A percentile compares a stretch with the other conserved stretches of the same genome.
These are phyloP conservation scores for Erodium maritimum DNA, from an alignment of 345 rosid species.

Conservation along the genomic window DNA sequence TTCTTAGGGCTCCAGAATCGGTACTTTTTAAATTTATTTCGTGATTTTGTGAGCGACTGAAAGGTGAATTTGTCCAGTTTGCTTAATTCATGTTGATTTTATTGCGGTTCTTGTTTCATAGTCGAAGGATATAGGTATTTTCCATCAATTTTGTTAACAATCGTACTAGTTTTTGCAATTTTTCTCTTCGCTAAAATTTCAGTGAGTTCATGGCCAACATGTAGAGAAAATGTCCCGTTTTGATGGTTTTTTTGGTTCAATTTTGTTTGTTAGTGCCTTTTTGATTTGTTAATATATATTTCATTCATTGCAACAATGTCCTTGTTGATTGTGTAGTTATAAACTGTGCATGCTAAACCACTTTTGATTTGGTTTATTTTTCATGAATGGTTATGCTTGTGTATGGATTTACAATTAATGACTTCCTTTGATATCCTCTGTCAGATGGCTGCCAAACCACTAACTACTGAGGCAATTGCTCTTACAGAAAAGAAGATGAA, in stretches of 20 bases:
- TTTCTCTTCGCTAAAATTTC: too few relatives aligned
- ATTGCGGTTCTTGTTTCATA: neutral
- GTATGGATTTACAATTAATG: neutral
- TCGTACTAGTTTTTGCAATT: neutral
- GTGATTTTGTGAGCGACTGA: neutral
- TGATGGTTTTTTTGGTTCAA: too few relatives aligned
- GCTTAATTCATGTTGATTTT: neutral
- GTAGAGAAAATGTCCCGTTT: too few relatives aligned
- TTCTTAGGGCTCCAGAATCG: neutral
- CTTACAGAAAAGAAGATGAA: constrained; percentile 80
- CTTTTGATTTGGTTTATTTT: too few relatives aligned
- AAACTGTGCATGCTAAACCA: neutral
- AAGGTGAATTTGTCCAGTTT: neutral
- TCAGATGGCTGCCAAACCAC: constrained; percentile 56
- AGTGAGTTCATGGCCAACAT: too few relatives aligned
- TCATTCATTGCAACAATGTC: neutral
- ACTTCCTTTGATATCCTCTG: neutral
- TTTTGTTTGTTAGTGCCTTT: neutral
- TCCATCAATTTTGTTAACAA: too few relatives aligned
- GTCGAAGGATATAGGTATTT: too few relatives aligned
- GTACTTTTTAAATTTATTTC: neutral
- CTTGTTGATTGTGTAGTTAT: neutral
- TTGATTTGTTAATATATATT: neutral
- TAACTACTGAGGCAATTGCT: constrained; percentile 64
- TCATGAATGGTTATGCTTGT: neutral